These are phyloP conservation scores for Magnusiomyces fungicola DNA, from an alignment of 1,139 yeast species.

Conservation along the genomic window DNA sequence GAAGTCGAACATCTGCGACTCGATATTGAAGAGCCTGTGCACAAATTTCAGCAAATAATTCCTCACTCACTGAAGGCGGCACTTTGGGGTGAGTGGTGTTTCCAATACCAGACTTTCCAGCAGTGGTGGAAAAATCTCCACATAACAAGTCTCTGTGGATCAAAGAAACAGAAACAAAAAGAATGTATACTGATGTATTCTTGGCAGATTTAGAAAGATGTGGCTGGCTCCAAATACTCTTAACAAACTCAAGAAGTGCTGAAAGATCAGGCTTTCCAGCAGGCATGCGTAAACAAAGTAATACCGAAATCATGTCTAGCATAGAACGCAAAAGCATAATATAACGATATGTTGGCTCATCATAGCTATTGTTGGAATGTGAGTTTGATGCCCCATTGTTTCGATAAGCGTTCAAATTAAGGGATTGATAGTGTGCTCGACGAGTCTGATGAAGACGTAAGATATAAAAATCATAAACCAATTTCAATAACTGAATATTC, in stretches of 20 bases:
- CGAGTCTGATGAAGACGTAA: slow-evolving; percentile 7
- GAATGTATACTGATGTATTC: slow-evolving; percentile 3
- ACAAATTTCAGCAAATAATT: slow-evolving; percentile 2
- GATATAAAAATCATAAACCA: slow-evolving; percentile 6
- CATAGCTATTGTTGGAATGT: slow-evolving; percentile 4
- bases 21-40: slow-evolving; percentile 7
- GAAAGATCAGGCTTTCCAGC: background rate
- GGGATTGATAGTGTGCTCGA: slow-evolving; percentile 6
- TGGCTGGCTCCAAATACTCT: slow-evolving; percentile 4
- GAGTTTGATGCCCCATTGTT: background rate
- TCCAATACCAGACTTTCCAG: no score
- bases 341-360: slow-evolving; percentile 7
- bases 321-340: slow-evolving; percentile 7
- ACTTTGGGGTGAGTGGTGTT: background rate
- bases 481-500: slow-evolving; percentile 3
- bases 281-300: slow-evolving; percentile 3
- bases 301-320: slow-evolving; percentile 4
- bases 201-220: slow-evolving; percentile 9
- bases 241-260: background rate
- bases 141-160: background rate
- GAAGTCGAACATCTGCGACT: slow-evolving; percentile 7
- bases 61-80: background rate
- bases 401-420: background rate
- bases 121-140: background rate
- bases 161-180: slow-evolving; percentile 5